Evolutionary conservation across 768 basidiomycete species (phyloP).

Genomic region (Galerina sulciceps): DNA sequence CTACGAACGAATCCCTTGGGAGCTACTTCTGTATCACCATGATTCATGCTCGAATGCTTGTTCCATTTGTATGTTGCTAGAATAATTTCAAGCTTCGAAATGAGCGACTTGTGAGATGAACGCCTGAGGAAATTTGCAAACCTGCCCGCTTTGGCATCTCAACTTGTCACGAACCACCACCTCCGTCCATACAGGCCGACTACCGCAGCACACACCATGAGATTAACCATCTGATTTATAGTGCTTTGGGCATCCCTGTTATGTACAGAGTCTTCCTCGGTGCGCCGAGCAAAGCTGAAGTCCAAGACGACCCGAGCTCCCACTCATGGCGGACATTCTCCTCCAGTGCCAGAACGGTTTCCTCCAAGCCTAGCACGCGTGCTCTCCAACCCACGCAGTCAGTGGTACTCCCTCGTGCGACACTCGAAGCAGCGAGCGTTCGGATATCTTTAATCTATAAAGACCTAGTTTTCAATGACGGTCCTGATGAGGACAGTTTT

Average conservation of each 20-base stretch:
- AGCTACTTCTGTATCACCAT: too few species aligned
- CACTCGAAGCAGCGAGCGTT: slow-evolving; percentile 68
- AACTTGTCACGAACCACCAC: too few species aligned
- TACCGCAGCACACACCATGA: neutral
- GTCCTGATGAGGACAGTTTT: slow-evolving; percentile 20
- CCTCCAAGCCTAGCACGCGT: slow-evolving; percentile 7
- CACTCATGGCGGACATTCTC: slow-evolving; percentile 54
- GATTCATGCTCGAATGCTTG: too few species aligned
- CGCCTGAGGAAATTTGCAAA: too few species aligned
- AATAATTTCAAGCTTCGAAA: too few species aligned
- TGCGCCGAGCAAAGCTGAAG: slow-evolving; percentile 41
- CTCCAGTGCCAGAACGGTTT: slow-evolving; percentile 20
- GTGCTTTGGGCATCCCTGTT: too few species aligned
- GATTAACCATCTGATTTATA: neutral
- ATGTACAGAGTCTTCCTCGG: slow-evolving; percentile 62
- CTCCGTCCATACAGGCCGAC: too few species aligned
- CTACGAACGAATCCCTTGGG: slow-evolving; percentile 31
- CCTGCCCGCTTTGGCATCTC: too few species aligned
- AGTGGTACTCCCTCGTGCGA: slow-evolving; percentile 48
- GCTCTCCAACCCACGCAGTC: slow-evolving; percentile 25
- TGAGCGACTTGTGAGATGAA: too few species aligned
- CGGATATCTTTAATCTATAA: slow-evolving; percentile 73
- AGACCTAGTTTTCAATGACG: slow-evolving; percentile 67
- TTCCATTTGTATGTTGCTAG: too few species aligned
- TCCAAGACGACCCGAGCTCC: slow-evolving; percentile 34